Conservation (phyloP, 371 early-diverging fungal species). For the Mortierella sp. region DNA sequence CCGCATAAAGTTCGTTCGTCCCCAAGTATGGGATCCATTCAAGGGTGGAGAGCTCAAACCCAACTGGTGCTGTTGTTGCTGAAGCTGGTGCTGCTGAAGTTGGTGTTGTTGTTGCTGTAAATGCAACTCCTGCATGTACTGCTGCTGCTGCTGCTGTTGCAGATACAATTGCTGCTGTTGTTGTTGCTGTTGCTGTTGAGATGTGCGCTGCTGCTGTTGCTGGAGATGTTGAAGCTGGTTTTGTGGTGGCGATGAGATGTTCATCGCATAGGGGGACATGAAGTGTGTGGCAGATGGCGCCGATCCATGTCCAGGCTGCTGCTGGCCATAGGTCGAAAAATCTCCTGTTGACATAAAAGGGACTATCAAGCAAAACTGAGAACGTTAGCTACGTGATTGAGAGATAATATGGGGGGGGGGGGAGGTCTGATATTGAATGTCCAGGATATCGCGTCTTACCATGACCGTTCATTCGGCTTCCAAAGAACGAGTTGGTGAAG, state of each 20-base stretch:
- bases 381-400: background rate
- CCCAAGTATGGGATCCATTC: conserved; percentile 46
- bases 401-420: background rate
- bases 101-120: conserved; percentile 30
- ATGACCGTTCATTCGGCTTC: conserved; percentile 37
- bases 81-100: conserved; percentile 28
- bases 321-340: conserved; percentile 35
- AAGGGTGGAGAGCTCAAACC: conserved; percentile 46
- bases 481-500: conserved; percentile 51
- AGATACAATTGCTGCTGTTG: background rate
- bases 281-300: conserved; percentile 34
- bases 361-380: conserved; percentile 7
- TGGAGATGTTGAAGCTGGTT: conserved; percentile 32
- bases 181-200: conserved; percentile 4
- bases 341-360: conserved; percentile 45
- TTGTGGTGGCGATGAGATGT: conserved; percentile 28
- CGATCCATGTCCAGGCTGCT: conserved; percentile 36
- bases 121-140: conserved; percentile 30
- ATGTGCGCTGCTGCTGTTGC: conserved; percentile 19
- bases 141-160: conserved; percentile 40
- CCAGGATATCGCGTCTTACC: conserved; percentile 1
- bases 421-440: too few species aligned
- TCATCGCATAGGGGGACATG: conserved; percentile 48
- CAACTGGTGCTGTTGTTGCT: conserved; percentile 36
- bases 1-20: conserved; percentile 36